Evolutionary conservation across 345 rosid genomes (phyloP).

Genomic region (Litchi chinensis): DNA sequence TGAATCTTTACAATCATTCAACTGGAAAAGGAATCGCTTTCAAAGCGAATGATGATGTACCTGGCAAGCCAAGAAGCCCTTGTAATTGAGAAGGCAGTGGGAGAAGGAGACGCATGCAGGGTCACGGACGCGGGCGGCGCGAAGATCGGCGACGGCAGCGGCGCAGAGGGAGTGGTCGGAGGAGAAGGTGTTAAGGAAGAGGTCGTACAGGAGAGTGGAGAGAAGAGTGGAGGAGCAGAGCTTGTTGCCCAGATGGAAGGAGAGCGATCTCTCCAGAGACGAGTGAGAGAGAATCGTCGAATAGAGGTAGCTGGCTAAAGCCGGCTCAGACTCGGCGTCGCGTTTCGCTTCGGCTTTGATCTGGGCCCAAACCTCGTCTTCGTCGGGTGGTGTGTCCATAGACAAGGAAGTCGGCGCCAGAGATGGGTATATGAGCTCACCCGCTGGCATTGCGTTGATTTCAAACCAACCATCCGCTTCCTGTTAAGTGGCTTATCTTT

Average conservation of each 20-base stretch:
- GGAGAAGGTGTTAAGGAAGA: slow-evolving; percentile 79
- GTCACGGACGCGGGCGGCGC: slow-evolving; percentile 82
- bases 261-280: slow-evolving; percentile 80
- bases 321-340: slow-evolving; percentile 95
- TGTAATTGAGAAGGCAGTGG: slow-evolving; percentile 94
- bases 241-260: slow-evolving; percentile 55
- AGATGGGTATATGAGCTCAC: slow-evolving; percentile 46
- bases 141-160: slow-evolving; percentile 93
- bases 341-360: slow-evolving; percentile 89
- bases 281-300: slow-evolving; percentile 95
- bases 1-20: background rate
- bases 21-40: background rate
- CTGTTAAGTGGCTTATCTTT: too few relatives aligned
- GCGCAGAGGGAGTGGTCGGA: slow-evolving; percentile 70
- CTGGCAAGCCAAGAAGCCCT: slow-evolving; percentile 97
- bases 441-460: slow-evolving; percentile 53
- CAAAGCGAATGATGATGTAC: slow-evolving; percentile 27
- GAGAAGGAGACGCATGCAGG: slow-evolving; percentile 97
- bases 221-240: slow-evolving; percentile 80
- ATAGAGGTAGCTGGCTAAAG: slow-evolving; percentile 89
- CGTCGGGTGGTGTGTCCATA: slow-evolving; percentile 28
- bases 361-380: slow-evolving; percentile 83
- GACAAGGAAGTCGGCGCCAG: slow-evolving; percentile 26
- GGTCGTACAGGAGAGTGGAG: slow-evolving; percentile 91
- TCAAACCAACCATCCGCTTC: background rate